Base-by-base conservation (phyloP, 768 basidiomycete genomes). In the Tephrocybe rancida region DNA sequence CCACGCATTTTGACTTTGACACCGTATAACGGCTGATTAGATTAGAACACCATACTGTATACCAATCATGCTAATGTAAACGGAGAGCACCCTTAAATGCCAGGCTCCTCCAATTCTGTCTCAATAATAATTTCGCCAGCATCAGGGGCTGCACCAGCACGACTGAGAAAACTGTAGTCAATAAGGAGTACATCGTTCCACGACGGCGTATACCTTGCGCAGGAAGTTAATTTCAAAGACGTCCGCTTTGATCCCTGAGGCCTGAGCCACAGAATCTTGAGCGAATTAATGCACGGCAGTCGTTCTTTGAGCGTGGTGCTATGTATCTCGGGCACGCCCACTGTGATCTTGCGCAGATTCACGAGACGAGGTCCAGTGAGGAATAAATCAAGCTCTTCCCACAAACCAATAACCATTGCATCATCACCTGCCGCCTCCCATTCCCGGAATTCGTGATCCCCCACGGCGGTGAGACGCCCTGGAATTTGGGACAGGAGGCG, bases 401-500 rank as follows among this genome's bases (percentile, higher is more conserved):
- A 53, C 14, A 30, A 35, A 1, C 22, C 2, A 1, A 32, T 26
- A 25, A 19, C 25, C 7, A n/a, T 22, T 2, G n/a, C 22, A 16
- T 27, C 37, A 13, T 21, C 39, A 10, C 21, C 11, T 3, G 24
- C 43, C 1, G 25, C 4, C 18, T 32, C 27, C 45, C 38, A 53
- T 41, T n/a, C 18, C 18, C 25, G 22, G 26, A 53, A 53, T 19
- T 47, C 45, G 21, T 47, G 2, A 2, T 46, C 38, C 19, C 48
- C 52, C 18, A 53, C 1, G 6, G 14, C 18, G 18, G 29, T 26
- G 7, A 27, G 10, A 19, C 18, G 26, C 6, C 25, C 44, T 4
- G 44, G 44, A 24, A 53, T 24, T 26, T 32, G 37, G 3, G 45
- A 47, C 3, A 53, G 30, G 14, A 53, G 44, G 38, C 45, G 45